These are phyloP conservation scores for Microcos paniculata DNA, from an alignment of 345 rosid genomes.

Conservation along the genomic window DNA sequence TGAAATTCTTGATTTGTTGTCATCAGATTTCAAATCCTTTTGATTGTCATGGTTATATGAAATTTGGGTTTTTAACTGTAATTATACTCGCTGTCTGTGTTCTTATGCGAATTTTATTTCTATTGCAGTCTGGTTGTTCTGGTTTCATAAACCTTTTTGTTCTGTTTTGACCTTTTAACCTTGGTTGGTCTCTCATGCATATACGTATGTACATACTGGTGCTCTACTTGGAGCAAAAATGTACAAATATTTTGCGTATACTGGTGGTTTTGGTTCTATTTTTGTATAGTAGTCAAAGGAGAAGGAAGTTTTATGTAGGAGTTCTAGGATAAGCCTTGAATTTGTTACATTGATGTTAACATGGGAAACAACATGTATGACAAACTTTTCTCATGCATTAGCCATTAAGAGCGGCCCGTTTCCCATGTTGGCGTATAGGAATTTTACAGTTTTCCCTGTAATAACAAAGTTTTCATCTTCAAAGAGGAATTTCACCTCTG, in stretches of 20 bases:
- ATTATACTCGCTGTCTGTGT: neutral
- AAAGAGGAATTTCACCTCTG: neutral
- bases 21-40: neutral
- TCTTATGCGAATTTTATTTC: too few relatives aligned
- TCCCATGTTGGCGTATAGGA: neutral
- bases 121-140: too few relatives aligned
- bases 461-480: neutral
- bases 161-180: too few relatives aligned
- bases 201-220: neutral
- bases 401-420: neutral
- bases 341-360: neutral
- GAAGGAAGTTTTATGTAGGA: neutral
- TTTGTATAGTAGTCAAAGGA: neutral
- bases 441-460: neutral
- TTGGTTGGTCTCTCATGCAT: conserved; percentile 5
- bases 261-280: neutral
- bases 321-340: neutral
- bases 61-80: conserved; percentile 1
- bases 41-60: neutral
- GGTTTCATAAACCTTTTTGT: too few relatives aligned
- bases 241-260: neutral
- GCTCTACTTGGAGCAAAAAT: neutral
- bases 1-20: neutral
- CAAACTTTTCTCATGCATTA: neutral
- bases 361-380: neutral